Evolutionary conservation across 768 basidiomycete species (phyloP).

Genomic region (Serendipita indica): DNA sequence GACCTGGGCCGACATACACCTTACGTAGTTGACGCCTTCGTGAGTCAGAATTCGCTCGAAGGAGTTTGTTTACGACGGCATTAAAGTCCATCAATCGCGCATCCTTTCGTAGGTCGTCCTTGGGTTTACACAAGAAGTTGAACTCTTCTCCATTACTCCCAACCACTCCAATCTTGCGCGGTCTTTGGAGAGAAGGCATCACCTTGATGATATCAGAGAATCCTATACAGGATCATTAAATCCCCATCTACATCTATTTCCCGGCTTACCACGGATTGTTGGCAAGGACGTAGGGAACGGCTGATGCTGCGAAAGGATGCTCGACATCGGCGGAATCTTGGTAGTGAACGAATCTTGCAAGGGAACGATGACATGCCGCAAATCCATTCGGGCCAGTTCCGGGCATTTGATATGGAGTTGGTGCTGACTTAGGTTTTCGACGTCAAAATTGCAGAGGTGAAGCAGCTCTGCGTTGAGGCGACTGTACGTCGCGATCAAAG

Average conservation of each 20-base stretch:
- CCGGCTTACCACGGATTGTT: constrained; percentile 49
- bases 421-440: constrained; percentile 30
- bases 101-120: constrained; percentile 94
- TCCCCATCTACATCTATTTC: neutral
- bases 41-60: constrained; percentile 89
- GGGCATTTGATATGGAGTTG: constrained; percentile 18
- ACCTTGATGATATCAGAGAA: constrained; percentile 74
- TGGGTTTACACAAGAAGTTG: constrained; percentile 90
- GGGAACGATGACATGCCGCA: constrained; percentile 66
- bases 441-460: constrained; percentile 41
- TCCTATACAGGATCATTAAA: constrained; percentile 28
- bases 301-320: constrained; percentile 42
- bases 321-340: constrained; percentile 62
- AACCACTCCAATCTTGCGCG: constrained; percentile 73
- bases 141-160: constrained; percentile 75
- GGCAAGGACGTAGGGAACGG: constrained; percentile 71
- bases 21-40: constrained; percentile 76
- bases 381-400: constrained; percentile 39
- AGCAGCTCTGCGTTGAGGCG: constrained; percentile 38
- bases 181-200: constrained; percentile 83
- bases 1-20: constrained; percentile 21
- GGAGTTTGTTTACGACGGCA: constrained; percentile 88
- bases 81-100: constrained; percentile 97
- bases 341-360: constrained; percentile 86
- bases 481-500: neutral